Conservation (phyloP, 768 basidiomycete species). For the Lentinula guzmanii region DNA sequence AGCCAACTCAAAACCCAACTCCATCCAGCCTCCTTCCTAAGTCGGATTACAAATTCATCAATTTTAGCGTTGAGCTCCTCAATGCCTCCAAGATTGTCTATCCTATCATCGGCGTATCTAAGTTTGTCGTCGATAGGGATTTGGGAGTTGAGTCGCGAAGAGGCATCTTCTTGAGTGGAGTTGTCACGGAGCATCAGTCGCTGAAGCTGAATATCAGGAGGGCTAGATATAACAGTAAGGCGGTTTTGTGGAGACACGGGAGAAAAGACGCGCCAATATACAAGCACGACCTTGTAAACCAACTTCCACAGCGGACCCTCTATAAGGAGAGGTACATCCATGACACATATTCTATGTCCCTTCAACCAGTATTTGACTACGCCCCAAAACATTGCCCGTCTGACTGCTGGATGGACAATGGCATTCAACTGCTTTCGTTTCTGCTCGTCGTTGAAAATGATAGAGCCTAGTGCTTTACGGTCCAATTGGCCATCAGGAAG, state of each 20-base stretch:
- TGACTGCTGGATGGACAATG: conserved; percentile 91
- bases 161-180: conserved; percentile 61
- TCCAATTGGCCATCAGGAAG: conserved; percentile 67
- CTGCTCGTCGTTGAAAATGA: conserved; percentile 75
- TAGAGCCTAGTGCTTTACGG: conserved; percentile 73
- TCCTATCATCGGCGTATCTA: conserved; percentile 74
- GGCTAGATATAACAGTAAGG: conserved; percentile 36
- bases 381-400: conserved; percentile 64
- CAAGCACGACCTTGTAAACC: conserved; percentile 81
- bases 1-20: conserved; percentile 60
- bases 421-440: conserved; percentile 71
- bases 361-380: conserved; percentile 67
- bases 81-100: conserved; percentile 83
- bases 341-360: conserved; percentile 72
- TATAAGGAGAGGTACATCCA: conserved; percentile 91
- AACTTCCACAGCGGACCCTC: conserved; percentile 82
- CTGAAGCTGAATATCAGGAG: conserved; percentile 75
- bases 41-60: conserved; percentile 34
- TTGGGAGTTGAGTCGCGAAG: conserved; percentile 73
- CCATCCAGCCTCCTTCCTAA: conserved; percentile 47
- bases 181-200: conserved; percentile 75
- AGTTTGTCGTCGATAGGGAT: conserved; percentile 75
- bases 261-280: conserved; percentile 69
- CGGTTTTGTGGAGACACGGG: not conserved
- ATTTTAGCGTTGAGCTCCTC: conserved; percentile 59